These are phyloP conservation scores for Fusarium concolor DNA, from an alignment of 2,329 filamentous ascomycete genomes.

Conservation along the genomic window DNA sequence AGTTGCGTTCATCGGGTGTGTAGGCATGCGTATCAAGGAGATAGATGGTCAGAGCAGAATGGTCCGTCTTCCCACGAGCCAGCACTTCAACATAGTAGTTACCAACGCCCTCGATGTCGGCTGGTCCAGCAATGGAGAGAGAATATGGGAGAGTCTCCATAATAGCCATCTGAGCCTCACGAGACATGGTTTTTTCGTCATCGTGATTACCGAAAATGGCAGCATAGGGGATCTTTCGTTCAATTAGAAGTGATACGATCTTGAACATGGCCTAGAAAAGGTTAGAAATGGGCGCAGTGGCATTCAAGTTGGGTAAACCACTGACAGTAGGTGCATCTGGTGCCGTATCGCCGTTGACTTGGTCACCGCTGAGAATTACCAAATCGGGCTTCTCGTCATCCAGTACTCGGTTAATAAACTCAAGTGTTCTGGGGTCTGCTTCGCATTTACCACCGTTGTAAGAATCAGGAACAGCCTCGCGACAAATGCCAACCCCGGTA, in stretches of 20 bases:
- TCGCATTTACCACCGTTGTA: constrained; percentile 84
- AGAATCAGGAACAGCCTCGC: constrained; percentile 83
- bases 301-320: constrained; percentile 1
- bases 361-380: constrained; percentile 91
- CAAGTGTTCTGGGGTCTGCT: constrained; percentile 89
- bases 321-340: constrained; percentile 87
- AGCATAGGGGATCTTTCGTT: constrained; percentile 90
- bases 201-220: constrained; percentile 98
- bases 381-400: constrained; percentile 95
- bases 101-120: constrained; percentile 87
- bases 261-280: constrained; percentile 83
- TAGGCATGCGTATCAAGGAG: constrained; percentile 94
- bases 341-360: constrained; percentile 93
- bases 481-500: constrained; percentile 86
- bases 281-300: constrained; percentile 22
- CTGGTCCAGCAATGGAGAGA: constrained; percentile 84
- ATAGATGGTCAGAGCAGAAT: constrained; percentile 95
- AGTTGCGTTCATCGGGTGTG: constrained; percentile 88
- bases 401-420: constrained; percentile 85
- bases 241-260: constrained; percentile 83
- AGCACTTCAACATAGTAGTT: constrained; percentile 96
- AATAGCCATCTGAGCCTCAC: constrained; percentile 83
- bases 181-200: constrained; percentile 85
- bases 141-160: constrained; percentile 91
- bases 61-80: constrained; percentile 79